Evolutionary conservation across 2,329 filamentous ascomycete species (phyloP).

Genomic region (Penicillium sp.): DNA sequence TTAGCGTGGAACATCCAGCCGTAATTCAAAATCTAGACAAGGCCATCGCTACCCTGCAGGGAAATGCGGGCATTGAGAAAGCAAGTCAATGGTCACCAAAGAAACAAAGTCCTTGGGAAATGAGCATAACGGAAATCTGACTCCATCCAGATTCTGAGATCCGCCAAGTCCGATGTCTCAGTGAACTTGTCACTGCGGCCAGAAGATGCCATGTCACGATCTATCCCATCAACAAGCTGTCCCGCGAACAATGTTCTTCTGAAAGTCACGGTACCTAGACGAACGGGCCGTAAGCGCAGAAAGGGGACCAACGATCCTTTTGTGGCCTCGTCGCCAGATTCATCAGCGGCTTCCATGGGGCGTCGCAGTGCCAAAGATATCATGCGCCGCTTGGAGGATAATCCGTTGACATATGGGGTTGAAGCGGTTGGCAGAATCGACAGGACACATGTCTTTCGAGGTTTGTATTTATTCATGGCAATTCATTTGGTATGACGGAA

Average conservation of each 20-base stretch:
- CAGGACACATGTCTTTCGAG: conserved; percentile 80
- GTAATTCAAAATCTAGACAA: conserved; percentile 60
- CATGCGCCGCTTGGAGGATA: conserved; percentile 59
- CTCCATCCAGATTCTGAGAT: conserved; percentile 40
- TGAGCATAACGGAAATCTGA: conserved; percentile 4
- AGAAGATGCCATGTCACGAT: conserved; percentile 71
- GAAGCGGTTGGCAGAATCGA: conserved; percentile 67
- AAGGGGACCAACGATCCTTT: conserved; percentile 66
- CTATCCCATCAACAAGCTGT: conserved; percentile 69
- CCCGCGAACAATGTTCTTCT: conserved; percentile 77
- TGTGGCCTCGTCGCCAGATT: conserved; percentile 39
- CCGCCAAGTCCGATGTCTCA: conserved; percentile 42
- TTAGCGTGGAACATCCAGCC: conserved; percentile 62
- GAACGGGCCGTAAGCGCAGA: conserved; percentile 81
- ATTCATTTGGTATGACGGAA: background rate
- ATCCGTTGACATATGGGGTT: conserved; percentile 58
- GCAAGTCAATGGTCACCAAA: conserved; percentile 16
- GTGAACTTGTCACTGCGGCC: conserved; percentile 71
- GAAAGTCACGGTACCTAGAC: conserved; percentile 77
- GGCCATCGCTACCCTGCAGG: conserved; percentile 58
- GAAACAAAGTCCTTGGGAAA: background rate
- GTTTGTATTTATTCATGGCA: conserved; percentile 32
- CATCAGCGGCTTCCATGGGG: conserved; percentile 13
- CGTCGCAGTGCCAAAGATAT: conserved; percentile 23
- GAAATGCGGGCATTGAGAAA: conserved; percentile 49